Evolutionary conservation across 163 green algal genomes (phyloP).

Genomic region (Dunaliella salina): DNA sequence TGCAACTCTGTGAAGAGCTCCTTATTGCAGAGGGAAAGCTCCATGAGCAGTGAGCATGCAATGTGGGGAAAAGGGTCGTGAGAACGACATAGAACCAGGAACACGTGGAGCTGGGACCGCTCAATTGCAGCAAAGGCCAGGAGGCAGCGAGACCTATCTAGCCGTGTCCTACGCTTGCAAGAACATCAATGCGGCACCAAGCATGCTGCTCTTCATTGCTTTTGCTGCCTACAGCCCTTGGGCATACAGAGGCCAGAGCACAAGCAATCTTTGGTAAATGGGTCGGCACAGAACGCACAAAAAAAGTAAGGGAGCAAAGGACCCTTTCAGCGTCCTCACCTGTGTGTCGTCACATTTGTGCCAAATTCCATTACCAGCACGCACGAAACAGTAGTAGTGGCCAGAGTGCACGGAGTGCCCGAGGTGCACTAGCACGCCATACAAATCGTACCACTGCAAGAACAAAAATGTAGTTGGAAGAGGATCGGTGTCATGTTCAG

Average conservation of each 20-base stretch:
- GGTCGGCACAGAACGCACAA: not conserved
- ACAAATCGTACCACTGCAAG: slow-evolving; percentile 80
- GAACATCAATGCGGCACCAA: not conserved
- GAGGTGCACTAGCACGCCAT: slow-evolving; percentile 88
- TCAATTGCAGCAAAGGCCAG: too few species aligned
- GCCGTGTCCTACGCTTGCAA: not conserved
- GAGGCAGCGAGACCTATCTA: not conserved
- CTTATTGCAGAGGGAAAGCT: too few species aligned
- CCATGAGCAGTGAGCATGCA: too few species aligned
- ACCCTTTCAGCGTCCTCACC: slow-evolving; percentile 36
- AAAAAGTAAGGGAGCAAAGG: slow-evolving; percentile 1
- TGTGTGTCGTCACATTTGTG: slow-evolving; percentile 78
- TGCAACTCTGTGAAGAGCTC: too few species aligned
- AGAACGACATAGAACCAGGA: too few species aligned
- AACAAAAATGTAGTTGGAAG: too few species aligned
- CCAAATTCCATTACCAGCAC: slow-evolving; percentile 73
- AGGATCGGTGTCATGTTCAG: too few species aligned
- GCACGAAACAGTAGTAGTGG: slow-evolving; percentile 92
- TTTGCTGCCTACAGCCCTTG: not conserved
- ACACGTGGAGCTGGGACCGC: too few species aligned
- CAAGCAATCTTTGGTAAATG: not conserved
- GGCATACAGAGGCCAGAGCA: not conserved
- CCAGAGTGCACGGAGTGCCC: slow-evolving; percentile 84
- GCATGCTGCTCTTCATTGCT: not conserved
- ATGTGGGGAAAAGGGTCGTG: too few species aligned